Base-by-base conservation (phyloP, 306 rosid genomes). In the Acacia confusa region DNA sequence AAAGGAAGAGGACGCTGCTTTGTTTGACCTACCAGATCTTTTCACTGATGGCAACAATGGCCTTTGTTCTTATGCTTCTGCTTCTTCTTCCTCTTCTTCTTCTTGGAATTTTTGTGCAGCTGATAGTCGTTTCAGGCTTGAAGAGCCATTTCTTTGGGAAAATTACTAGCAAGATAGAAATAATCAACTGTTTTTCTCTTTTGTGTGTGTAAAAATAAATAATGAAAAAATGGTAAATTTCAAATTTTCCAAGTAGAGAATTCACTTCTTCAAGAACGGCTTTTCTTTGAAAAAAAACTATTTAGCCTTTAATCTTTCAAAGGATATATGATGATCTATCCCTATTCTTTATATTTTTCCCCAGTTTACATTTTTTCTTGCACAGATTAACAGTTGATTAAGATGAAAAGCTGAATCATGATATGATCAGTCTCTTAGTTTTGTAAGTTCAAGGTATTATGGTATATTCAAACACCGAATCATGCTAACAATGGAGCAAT, bases 21-120 rank as follows among this genome's bases (percentile, higher is more conserved):
- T 94, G 74, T 94, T 94, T 84, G 98, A 94, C 85, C 82, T 94
- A 12, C 98, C 98, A 3, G 98, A 94, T 91, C 93, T 94, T 75
- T 85, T 88, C 79, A 83, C 72, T 16, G 94, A 82, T 70, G 89
- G 83, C 48, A 83, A 76, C 58, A 58, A 64, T 60, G 87, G 84
- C 40, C 82, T 88, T 53, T 73, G 78, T 82, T 82, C 82, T 12
- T 84, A 79, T 76, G 81, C 92, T 36, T 84, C 97, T n/a, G 63
- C 28, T 67, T 68, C 50, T 36, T 83, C 85, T 12, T 80, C 78
- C 58, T 83, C 93, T 14, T 84, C 97, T 66, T 52, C 91, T 1
- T 63, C 69, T 38, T 94, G 97, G 98, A 84, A 85, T 60, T 84
- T 94, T 4, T 91, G 96, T 81, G 86, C 85, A 16, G 86, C 79